Conservation (phyloP, 2,329 filamentous ascomycete species). For the Colletotrichum sp. region DNA sequence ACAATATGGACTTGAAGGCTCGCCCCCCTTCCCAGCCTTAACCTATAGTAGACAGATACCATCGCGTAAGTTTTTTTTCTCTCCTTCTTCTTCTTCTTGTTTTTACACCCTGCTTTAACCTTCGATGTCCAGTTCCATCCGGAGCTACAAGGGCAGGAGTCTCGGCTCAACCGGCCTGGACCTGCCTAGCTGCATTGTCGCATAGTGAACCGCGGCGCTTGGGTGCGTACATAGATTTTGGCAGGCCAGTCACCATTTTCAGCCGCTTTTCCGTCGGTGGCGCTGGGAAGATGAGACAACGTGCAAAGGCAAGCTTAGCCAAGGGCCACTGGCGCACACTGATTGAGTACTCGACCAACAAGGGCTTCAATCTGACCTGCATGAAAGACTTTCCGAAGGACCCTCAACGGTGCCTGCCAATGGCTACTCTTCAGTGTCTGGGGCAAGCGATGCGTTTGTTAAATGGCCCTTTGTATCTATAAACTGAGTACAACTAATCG, state of each 20-base stretch:
- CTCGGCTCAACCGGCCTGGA: background rate
- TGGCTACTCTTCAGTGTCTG: background rate
- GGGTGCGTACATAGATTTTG: background rate
- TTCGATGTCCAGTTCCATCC: background rate
- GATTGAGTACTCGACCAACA: background rate
- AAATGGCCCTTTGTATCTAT: background rate
- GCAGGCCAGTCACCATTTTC: background rate
- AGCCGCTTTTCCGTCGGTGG: background rate
- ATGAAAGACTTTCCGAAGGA: background rate
- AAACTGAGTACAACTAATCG: background rate
- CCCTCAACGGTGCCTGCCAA: background rate
- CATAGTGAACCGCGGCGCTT: background rate
- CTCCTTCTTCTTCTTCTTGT: background rate
- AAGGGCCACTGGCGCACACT: background rate
- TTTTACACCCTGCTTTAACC: background rate
- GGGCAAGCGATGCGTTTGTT: background rate
- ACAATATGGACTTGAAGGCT: background rate
- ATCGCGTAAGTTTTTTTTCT: background rate
- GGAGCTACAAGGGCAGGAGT: background rate
- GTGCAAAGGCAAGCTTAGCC: background rate
- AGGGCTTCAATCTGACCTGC: background rate
- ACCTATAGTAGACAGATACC: background rate
- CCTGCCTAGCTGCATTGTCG: background rate
- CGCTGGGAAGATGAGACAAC: background rate
- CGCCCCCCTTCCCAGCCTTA: background rate